These are phyloP conservation scores for Heimioporus sp. DNA, from an alignment of 768 basidiomycete species.

Conservation along the genomic window DNA sequence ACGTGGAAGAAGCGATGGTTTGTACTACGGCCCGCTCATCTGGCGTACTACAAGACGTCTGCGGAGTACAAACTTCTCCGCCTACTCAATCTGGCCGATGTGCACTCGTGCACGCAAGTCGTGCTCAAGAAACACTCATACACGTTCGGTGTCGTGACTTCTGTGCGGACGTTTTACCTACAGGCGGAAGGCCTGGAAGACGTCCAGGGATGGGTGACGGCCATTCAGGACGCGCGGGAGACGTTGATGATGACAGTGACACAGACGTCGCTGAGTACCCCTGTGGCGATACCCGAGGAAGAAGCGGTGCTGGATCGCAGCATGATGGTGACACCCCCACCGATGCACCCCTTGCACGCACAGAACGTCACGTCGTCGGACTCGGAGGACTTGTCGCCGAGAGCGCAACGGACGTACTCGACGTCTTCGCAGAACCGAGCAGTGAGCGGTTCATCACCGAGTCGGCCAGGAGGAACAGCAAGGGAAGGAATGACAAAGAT, in stretches of 20 bases:
- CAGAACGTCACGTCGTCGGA: constrained; percentile 72
- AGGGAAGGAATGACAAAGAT: constrained; percentile 67
- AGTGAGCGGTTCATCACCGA: constrained; percentile 42
- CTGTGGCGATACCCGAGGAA: constrained; percentile 51
- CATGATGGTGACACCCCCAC: constrained; percentile 44
- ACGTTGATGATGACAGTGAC: constrained; percentile 62
- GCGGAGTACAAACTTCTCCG: constrained; percentile 92
- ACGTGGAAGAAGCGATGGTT: constrained; percentile 99
- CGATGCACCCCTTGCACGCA: constrained; percentile 38
- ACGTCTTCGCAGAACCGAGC: constrained; percentile 45
- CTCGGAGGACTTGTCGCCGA: constrained; percentile 67
- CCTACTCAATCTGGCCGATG: constrained; percentile 80
- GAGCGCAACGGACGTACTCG: constrained; percentile 40
- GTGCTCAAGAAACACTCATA: constrained; percentile 85
- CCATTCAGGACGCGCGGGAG: constrained; percentile 75
- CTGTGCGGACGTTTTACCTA: constrained; percentile 87
- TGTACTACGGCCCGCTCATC: constrained; percentile 85
- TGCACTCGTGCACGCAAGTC: constrained; percentile 88
- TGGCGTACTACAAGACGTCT: constrained; percentile 95
- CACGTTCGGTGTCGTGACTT: constrained; percentile 90
- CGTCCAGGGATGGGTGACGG: constrained; percentile 78
- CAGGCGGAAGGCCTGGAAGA: constrained; percentile 74
- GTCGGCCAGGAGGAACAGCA: constrained; percentile 32
- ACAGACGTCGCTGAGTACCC: constrained; percentile 49
- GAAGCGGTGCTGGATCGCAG: constrained; percentile 29